A percentile compares a stretch with the other conserved stretches of the same genome.
phyloP scores from a whole-genome alignment of 805 yeast genomes.

The Danielozyma ontarioensis region DNA sequence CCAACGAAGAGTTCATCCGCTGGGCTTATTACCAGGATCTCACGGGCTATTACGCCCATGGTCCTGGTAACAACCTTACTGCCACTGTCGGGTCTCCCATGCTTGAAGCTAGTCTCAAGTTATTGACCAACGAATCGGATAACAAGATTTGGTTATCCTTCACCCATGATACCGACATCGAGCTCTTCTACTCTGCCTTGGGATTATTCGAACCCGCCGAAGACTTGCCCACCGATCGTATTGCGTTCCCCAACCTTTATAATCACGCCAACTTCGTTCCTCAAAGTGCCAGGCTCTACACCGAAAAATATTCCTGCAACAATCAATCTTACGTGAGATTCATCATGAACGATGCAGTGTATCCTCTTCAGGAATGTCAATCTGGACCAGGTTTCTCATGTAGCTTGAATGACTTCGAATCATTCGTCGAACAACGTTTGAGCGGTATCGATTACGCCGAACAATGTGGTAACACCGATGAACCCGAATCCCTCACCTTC shows the following conservation, averaged over 20 bases:
- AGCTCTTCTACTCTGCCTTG: constrained; percentile 57
- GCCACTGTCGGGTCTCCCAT: constrained; percentile 57
- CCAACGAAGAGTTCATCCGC: constrained; percentile 60
- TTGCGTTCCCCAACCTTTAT: constrained; percentile 45
- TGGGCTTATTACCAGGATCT: constrained; percentile 59
- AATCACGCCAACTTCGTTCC: constrained; percentile 35
- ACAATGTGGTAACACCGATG: constrained; percentile 20
- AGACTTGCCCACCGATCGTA: constrained; percentile 40
- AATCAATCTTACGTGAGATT: constrained; percentile 31
- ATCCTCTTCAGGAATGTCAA: constrained; percentile 29
- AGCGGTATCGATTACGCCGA: constrained; percentile 18
- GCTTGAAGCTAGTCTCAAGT: constrained; percentile 44
- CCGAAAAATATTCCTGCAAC: constrained; percentile 31
- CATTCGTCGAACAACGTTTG: constrained; percentile 23
- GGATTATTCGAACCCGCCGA: constrained; percentile 46
- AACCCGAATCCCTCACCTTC: constrained; percentile 27
- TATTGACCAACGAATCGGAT: constrained; percentile 40
- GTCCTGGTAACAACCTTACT: constrained; percentile 57
- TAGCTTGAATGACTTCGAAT: constrained; percentile 29
- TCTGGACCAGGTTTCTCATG: constrained; percentile 42
- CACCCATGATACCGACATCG: constrained; percentile 69
- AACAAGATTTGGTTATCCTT: constrained; percentile 63
- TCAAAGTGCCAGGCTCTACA: constrained; percentile 35
- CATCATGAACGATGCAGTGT: constrained; percentile 36
- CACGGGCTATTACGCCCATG: constrained; percentile 53